Percentiles rank a stretch among this genome's conserved stretches.
These are phyloP conservation scores for Oryza glumipatula DNA, from an alignment of 176 grass and related monocot species.

Conservation along the genomic window DNA sequence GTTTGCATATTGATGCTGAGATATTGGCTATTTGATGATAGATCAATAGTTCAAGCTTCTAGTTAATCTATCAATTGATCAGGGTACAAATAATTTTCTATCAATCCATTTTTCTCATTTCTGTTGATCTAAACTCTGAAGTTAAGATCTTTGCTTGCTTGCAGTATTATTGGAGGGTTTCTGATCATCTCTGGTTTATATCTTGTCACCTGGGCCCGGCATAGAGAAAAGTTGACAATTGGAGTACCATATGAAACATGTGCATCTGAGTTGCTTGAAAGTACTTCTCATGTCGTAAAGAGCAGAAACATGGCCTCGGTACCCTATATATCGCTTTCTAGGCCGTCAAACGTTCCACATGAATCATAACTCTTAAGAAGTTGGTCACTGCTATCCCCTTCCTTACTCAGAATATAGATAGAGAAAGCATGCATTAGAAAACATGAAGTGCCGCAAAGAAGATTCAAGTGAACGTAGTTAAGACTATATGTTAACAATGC, in stretches of 20 bases:
- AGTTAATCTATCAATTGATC: background rate
- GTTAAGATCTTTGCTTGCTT: background rate
- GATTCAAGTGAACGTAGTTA: too few species aligned
- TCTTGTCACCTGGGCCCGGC: conserved; percentile 80
- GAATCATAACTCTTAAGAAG: conserved; percentile 52
- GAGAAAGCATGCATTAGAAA: too few species aligned
- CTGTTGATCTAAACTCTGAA: conserved; percentile 37
- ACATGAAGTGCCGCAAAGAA: too few species aligned
- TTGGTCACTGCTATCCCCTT: background rate
- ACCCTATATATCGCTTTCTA: conserved; percentile 57
- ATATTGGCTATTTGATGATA: conserved; percentile 15
- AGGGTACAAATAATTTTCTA: background rate
- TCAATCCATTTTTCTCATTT: conserved; percentile 6
- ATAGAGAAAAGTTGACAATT: conserved; percentile 55
- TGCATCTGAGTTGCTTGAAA: conserved; percentile 39
- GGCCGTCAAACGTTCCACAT: conserved; percentile 59
- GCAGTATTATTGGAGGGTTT: conserved; percentile 73
- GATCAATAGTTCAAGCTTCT: background rate
- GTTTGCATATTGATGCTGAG: background rate
- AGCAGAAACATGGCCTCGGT: conserved; percentile 41
- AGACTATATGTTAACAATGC: too few species aligned
- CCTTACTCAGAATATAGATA: too few species aligned
- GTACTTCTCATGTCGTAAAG: conserved; percentile 42
- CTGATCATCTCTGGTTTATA: conserved; percentile 83
- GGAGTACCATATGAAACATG: conserved; percentile 57